These are phyloP conservation scores for Westerdykella aurantiaca DNA, from an alignment of 2,329 filamentous ascomycete species.

Conservation along the genomic window DNA sequence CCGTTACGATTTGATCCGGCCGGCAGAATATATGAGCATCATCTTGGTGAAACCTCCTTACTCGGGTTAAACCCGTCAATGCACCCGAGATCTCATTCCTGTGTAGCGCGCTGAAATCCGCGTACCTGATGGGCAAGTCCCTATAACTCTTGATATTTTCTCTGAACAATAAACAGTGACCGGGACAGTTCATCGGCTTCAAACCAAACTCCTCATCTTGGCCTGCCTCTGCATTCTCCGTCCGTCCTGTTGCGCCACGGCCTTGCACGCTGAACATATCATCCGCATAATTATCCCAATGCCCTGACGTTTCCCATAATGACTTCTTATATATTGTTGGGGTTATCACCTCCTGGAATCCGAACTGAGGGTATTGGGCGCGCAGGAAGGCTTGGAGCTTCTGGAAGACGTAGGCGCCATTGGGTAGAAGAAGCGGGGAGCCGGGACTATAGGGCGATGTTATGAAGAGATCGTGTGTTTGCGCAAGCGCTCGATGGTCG, in stretches of 20 bases:
- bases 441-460: constrained; percentile 76
- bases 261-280: constrained; percentile 82
- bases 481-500: constrained; percentile 49
- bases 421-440: constrained; percentile 77
- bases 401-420: constrained; percentile 77
- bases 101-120: constrained; percentile 83
- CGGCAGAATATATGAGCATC: constrained; percentile 89
- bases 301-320: constrained; percentile 78
- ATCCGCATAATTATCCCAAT: constrained; percentile 83
- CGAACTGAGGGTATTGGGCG: constrained; percentile 76
- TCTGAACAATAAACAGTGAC: constrained; percentile 78
- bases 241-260: constrained; percentile 43
- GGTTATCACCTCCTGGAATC: constrained; percentile 82
- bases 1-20: constrained; percentile 65
- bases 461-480: constrained; percentile 67
- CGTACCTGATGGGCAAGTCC: constrained; percentile 75
- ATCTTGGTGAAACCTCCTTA: constrained; percentile 83
- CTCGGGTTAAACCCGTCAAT: constrained; percentile 73
- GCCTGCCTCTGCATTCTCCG: constrained; percentile 42
- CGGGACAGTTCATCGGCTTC: constrained; percentile 92
- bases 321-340: constrained; percentile 88
- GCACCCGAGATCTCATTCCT: constrained; percentile 80
- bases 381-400: constrained; percentile 75
- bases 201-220: constrained; percentile 72
- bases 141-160: constrained; percentile 68